Percentiles rank a stretch among this genome's conserved stretches.
Conservation (phyloP, 2,329 filamentous ascomycete genomes). For the Diaporthe sp. region DNA sequence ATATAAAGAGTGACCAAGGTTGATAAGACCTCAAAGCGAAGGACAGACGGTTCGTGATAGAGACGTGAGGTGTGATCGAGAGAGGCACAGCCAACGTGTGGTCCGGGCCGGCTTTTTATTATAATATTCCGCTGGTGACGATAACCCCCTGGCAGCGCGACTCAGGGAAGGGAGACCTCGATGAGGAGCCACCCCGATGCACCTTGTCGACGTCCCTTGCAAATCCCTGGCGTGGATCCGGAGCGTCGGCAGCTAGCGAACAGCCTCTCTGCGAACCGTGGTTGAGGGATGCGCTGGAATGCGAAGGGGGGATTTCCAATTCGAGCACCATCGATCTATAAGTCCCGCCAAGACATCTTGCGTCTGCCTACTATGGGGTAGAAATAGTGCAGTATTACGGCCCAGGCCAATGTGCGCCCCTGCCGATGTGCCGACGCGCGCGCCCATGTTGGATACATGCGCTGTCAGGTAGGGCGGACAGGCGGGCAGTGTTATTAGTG, state of each 20-base stretch:
- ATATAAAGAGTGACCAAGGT: conserved; percentile 16
- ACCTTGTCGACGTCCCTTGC: conserved; percentile 18
- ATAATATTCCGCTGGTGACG: conserved; percentile 3
- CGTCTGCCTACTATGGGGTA: background rate
- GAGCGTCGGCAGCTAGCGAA: conserved; percentile 20
- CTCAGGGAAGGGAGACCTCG: conserved; percentile 16
- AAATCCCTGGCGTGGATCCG: conserved; percentile 33
- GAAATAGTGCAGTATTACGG: background rate
- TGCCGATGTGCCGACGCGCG: conserved; percentile 20
- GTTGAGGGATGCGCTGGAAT: background rate
- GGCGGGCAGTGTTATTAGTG: background rate
- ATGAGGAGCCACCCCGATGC: background rate
- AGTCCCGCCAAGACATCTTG: conserved; percentile 21
- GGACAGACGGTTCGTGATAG: background rate
- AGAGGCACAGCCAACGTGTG: background rate
- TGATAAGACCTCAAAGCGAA: conserved; percentile 12
- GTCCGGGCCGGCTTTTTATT: conserved; percentile 13
- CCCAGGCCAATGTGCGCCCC: conserved; percentile 7
- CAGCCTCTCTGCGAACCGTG: conserved; percentile 18
- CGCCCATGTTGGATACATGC: background rate
- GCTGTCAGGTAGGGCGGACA: background rate
- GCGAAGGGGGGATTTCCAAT: conserved; percentile 1
- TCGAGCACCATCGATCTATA: conserved; percentile 15
- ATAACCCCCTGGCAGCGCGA: background rate
- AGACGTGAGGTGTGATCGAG: conserved; percentile 12